Percentiles rank a stretch among this genome's conserved stretches.
Conservation (phyloP, 495 filamentous ascomycete species). For the Coniosporium apollinis region DNA sequence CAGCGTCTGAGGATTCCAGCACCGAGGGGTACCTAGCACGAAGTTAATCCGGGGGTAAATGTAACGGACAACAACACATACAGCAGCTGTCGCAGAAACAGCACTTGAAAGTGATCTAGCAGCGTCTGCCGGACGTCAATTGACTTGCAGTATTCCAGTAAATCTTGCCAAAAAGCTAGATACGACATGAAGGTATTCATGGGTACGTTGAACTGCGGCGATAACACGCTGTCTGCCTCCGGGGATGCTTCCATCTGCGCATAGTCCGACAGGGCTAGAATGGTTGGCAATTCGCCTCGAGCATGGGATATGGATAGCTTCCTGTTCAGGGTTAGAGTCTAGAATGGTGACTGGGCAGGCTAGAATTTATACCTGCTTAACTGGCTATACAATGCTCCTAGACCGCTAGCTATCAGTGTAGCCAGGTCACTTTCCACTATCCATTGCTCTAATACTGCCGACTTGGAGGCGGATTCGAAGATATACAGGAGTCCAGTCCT, state of each 20-base stretch:
- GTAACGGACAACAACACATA: constrained; percentile 29
- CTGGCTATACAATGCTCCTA: constrained; percentile 93
- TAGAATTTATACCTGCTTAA: constrained; percentile 50
- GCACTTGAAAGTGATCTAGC: constrained; percentile 89
- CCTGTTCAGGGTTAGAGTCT: constrained; percentile 12
- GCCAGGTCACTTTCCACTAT: constrained; percentile 93
- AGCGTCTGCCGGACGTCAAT: constrained; percentile 80
- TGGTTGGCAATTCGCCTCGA: constrained; percentile 55
- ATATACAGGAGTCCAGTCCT: constrained; percentile 88
- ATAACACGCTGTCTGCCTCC: constrained; percentile 54
- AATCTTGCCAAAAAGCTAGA: constrained; percentile 94
- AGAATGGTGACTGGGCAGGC: background rate
- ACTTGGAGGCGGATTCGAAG: constrained; percentile 79
- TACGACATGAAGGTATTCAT: constrained; percentile 91
- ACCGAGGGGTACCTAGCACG: constrained; percentile 71
- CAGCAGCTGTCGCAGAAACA: constrained; percentile 91
- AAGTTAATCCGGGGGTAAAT: constrained; percentile 42
- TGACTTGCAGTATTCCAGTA: constrained; percentile 85
- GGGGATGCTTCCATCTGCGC: constrained; percentile 39
- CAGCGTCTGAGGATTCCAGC: constrained; percentile 87
- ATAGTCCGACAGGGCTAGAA: constrained; percentile 77
- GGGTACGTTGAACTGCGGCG: constrained; percentile 53
- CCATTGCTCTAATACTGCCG: constrained; percentile 74
- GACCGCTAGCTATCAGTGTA: constrained; percentile 87
- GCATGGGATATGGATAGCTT: constrained; percentile 29